A percentile compares a stretch with the other conserved stretches of the same genome.
These are phyloP conservation scores for Balamuthia mandrillaris DNA, from an alignment of 208 protist species.

Conservation along the genomic window DNA sequence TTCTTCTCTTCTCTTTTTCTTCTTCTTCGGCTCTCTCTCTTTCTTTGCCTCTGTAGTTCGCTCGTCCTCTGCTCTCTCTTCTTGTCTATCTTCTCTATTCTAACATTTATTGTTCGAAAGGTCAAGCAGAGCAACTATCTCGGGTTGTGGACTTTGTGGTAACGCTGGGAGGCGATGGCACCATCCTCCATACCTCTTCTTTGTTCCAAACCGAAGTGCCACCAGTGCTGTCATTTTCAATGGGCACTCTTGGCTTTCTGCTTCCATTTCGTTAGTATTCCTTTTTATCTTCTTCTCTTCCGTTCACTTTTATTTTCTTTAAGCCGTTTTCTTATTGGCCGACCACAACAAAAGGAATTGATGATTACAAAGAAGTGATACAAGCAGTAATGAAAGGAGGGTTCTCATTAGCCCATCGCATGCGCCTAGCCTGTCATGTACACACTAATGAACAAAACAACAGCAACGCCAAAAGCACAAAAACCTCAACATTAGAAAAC, in stretches of 20 bases:
- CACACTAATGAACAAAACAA: background rate
- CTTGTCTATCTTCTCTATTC: background rate
- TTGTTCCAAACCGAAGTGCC: slow-evolving; percentile 13
- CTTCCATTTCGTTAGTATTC: background rate
- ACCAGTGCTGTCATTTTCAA: background rate
- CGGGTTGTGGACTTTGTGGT: slow-evolving; percentile 4
- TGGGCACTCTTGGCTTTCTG: slow-evolving; percentile 3
- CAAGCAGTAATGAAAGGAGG: background rate
- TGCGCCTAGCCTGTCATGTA: background rate
- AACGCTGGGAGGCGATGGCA: background rate
- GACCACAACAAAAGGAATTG: background rate
- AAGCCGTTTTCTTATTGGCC: background rate
- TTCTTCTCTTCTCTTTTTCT: background rate
- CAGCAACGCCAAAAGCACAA: background rate
- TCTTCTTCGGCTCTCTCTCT: background rate
- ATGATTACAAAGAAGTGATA: background rate
- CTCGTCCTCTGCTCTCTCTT: background rate
- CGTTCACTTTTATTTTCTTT: background rate
- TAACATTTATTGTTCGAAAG: no score
- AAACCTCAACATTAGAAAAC: no score
- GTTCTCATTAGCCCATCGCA: background rate
- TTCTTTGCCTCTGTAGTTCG: no score
- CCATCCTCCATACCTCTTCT: background rate
- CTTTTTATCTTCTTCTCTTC: no score
- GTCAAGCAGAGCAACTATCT: background rate